Evolutionary conservation across 148 eudicot species (phyloP).

Genomic region (Agrostemma githago): DNA sequence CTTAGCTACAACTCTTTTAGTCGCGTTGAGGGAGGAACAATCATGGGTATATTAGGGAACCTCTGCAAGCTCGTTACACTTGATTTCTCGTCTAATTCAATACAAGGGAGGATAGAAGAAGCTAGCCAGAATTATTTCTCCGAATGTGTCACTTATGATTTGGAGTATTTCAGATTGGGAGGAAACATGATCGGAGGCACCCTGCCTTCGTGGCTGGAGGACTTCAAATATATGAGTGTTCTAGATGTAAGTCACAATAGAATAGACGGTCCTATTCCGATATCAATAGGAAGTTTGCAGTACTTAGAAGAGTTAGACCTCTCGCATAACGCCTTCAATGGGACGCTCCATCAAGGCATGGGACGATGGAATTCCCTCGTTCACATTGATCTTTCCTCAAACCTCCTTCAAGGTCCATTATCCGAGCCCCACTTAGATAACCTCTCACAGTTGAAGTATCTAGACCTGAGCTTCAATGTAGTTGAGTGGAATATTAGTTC

Average conservation of each 20-base stretch:
- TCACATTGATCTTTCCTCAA: background rate
- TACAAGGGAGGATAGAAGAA: background rate
- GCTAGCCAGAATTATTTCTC: conserved; percentile 8
- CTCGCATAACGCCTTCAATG: too few relatives aligned
- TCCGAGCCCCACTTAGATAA: conserved; percentile 22
- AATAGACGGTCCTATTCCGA: conserved; percentile 17
- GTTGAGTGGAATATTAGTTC: conserved; percentile 23
- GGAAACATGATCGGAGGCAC: background rate
- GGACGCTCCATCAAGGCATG: too few relatives aligned
- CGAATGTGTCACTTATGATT: conserved; percentile 5
- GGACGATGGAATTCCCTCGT: too few relatives aligned
- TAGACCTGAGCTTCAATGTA: conserved; percentile 7
- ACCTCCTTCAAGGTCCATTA: conserved; percentile 22
- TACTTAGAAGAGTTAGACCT: conserved; percentile 14
- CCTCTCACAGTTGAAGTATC: conserved; percentile 17
- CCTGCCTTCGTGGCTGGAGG: conserved; percentile 14
- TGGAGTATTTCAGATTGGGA: conserved; percentile 9
- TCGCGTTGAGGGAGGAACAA: conserved; percentile 23
- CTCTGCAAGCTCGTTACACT: conserved; percentile 20
- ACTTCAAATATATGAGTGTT: conserved; percentile 6
- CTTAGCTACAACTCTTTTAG: conserved; percentile 14
- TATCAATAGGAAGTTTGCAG: conserved; percentile 13
- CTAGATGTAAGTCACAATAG: conserved; percentile 4
- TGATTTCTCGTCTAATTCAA: background rate
- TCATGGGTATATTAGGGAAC: conserved; percentile 20